Conservation (phyloP, 805 yeast genomes). For the Saccharomyces kudriavzevii region DNA sequence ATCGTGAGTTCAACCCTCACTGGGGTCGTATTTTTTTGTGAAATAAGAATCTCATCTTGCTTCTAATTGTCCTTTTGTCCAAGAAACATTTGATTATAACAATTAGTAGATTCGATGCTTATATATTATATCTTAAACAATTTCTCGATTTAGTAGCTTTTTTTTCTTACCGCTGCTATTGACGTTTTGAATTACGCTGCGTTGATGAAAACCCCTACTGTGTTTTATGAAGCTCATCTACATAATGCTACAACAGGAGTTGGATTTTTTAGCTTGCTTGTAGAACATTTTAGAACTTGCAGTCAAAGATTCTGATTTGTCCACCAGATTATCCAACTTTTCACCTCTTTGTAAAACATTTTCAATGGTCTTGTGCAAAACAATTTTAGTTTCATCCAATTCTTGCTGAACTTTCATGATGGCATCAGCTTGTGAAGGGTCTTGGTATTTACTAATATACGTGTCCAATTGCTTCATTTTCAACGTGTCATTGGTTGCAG, state of each 20-base stretch:
- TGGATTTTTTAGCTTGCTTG: conserved; percentile 92
- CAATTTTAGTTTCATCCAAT: conserved; percentile 94
- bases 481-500: conserved; percentile 34
- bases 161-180: background rate
- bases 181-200: background rate
- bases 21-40: conserved; percentile 37
- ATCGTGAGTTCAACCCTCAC: conserved; percentile 56
- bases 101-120: background rate
- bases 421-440: conserved; percentile 94
- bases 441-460: conserved; percentile 81
- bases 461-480: conserved; percentile 45
- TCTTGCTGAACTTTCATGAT: conserved; percentile 96
- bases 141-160: background rate
- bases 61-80: background rate
- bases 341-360: conserved; percentile 93
- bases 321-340: conserved; percentile 86
- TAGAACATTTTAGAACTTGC: conserved; percentile 87
- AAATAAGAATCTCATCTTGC: background rate
- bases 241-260: conserved; percentile 78
- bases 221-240: conserved; percentile 22
- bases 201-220: background rate
- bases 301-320: conserved; percentile 88
- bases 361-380: conserved; percentile 91
- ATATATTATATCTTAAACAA: background rate
- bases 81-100: background rate